Conservation (phyloP, 2,329 filamentous ascomycete species). For the Cladophialophora immunda region DNA sequence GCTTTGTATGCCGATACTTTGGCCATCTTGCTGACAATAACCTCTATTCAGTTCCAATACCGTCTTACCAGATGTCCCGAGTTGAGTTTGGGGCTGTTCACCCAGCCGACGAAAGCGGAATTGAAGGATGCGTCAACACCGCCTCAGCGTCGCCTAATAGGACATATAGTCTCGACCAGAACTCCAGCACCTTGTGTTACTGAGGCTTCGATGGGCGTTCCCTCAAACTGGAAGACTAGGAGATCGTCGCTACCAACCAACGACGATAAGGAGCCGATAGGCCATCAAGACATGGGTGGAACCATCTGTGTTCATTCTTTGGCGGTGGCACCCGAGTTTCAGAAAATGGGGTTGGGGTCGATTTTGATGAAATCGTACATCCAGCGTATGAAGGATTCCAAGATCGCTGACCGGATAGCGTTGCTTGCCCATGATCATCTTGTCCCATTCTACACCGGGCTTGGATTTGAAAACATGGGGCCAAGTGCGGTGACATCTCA, state of each 20-base stretch:
- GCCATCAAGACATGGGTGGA: conserved; percentile 76
- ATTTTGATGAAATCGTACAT: conserved; percentile 79
- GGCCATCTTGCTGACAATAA: background rate
- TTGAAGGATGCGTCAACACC: conserved; percentile 57
- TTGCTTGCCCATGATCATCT: conserved; percentile 80
- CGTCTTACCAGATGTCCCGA: conserved; percentile 78
- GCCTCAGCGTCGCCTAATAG: conserved; percentile 70
- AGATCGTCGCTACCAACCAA: conserved; percentile 46
- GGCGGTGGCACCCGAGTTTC: conserved; percentile 78
- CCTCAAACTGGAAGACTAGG: conserved; percentile 69
- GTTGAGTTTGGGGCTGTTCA: conserved; percentile 82
- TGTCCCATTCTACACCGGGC: conserved; percentile 76
- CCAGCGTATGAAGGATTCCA: conserved; percentile 75
- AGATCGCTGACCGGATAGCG: conserved; percentile 75
- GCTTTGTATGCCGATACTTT: background rate
- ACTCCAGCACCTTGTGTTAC: conserved; percentile 70
- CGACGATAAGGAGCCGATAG: conserved; percentile 58
- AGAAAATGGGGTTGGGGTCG: conserved; percentile 76
- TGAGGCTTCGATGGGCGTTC: conserved; percentile 79
- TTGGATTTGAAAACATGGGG: conserved; percentile 76
- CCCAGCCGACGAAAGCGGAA: conserved; percentile 64
- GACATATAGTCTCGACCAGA: conserved; percentile 79
- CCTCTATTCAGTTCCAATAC: conserved; percentile 70
- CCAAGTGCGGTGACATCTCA: conserved; percentile 75
- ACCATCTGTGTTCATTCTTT: conserved; percentile 86